Conservation (phyloP, 345 rosid species). For the Bruguiera gymnorhiza region DNA sequence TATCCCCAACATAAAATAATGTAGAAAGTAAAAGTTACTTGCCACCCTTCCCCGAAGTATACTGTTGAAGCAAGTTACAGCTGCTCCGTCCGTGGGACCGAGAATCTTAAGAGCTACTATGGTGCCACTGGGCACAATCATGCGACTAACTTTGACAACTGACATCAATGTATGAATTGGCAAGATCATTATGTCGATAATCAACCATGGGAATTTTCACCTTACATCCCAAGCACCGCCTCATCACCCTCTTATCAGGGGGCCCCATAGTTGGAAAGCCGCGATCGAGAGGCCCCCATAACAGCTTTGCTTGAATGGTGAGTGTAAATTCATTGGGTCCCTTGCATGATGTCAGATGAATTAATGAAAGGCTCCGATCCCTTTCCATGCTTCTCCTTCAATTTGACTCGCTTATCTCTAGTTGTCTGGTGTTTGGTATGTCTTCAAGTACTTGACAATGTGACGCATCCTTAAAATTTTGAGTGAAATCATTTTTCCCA, state of each 20-base stretch:
- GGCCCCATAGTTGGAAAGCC: constrained; percentile 22
- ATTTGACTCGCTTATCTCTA: not conserved
- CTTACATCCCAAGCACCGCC: constrained; percentile 16
- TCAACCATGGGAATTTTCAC: constrained; percentile 15
- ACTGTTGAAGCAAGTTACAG: not conserved
- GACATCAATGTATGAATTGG: constrained; percentile 14
- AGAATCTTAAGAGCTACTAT: not conserved
- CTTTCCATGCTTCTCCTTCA: constrained; percentile 4
- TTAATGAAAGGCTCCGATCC: constrained; percentile 19
- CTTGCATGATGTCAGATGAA: not conserved
- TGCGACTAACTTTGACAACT: not conserved
- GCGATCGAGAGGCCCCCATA: constrained; percentile 29
- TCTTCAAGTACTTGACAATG: constrained; percentile 27
- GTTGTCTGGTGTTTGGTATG: constrained; percentile 11
- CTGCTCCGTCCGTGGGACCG: not conserved
- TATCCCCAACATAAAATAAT: constrained; percentile 14
- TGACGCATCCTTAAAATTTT: constrained; percentile 23
- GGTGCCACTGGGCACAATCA: constrained; percentile 7
- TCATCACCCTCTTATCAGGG: constrained; percentile 12
- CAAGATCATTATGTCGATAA: constrained; percentile 30
- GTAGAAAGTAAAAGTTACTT: not conserved
- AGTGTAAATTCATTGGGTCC: constrained; percentile 26
- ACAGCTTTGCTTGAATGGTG: constrained; percentile 32
- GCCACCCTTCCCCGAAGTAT: not conserved
- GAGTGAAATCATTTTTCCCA: not conserved